Evolutionary conservation across 495 filamentous ascomycete genomes (phyloP), one percentile per base, ranked within the genome.

Genomic region (Talaromyces trachyspermus): DNA sequence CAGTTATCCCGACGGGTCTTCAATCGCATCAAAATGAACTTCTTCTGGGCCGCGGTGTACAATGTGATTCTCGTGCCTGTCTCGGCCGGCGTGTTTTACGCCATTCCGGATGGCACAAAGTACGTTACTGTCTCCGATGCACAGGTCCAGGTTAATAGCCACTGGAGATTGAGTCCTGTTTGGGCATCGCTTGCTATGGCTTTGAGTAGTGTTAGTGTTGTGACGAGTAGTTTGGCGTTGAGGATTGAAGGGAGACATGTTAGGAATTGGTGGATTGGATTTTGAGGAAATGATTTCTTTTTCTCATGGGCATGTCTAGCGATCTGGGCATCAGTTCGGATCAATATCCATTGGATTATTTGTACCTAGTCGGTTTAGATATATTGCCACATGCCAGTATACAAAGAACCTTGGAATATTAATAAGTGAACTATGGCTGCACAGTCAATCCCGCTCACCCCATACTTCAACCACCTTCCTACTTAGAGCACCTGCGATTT

Each of bases 41-140:
- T 95, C 60, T 77, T 62, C 22, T 95, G 89, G 89, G 89, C 89
- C 2, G 63, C 88, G n/a, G 64, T 94, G 2, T 95, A 95, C 58
- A 95, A 95, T 55, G 43, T 83, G 8, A 58, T 83, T 37, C 79
- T 86, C 3, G 62, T 95, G n/a, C 89, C 89, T 2, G 70, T 95
- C 33, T 88, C 89, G 2, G 89, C 88, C 1, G 89, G 89, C 2
- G 80, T 81, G 10, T 65, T 95, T 8, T 95, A 89, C 59, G 82
- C 87, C 0, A 69, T 88, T 36, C 62, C 66, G 9, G 75, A 63
- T 39, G 61, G 64, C 5, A 74, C 78, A 15, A 59, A 63, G 20
- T 74, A 81, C 37, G 61, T 54, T 4, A 55, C 43, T 39, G 26
- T 50, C 5, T 57, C 55, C 7, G 39, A 78, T 18, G 57, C 60